Evolutionary conservation across 1,284 basidiomycete genomes (phyloP), one percentile per base, ranked within the genome.

Genomic region (Cutaneotrichosporon daszewskae): DNA sequence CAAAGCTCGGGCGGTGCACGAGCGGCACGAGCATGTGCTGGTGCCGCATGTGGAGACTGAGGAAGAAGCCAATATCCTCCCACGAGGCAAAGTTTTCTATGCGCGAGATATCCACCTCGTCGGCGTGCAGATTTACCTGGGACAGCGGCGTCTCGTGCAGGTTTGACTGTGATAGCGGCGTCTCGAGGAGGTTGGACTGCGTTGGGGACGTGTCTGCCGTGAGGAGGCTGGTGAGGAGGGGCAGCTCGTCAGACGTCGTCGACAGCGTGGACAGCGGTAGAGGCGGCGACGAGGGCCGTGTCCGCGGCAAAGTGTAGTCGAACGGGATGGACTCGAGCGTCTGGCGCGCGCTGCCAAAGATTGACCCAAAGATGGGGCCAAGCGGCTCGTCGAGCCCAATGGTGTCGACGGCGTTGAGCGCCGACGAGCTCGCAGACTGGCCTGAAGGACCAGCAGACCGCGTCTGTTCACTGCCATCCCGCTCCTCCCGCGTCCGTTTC

Each of bases 1-100:
- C 49, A 32, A 62, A 60, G 5, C 54, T 58, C 27, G 59, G 59
- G 28, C 49, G 47, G 37, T 62, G 59, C 4, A 61, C 49, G 4
- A 61, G 51, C 16, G 59, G 59, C 7, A 57, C 49, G 10, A 58
- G 41, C 19, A 51, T 48, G 33, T 60, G 58, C 36, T 60, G 57
- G 40, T 58, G 53, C 26, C 47, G 42, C 48, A 60, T 53, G 41
- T 47, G 49, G 2, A 60, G 49, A n/a, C 45, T 49, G 35, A 60
- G 34, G 44, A 58, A 60, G 49, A 54, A 56, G 19, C 52, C 49
- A 19, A 60, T 43, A 39, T 58, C 54, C 18, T 47, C 45, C 54
- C 54, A 60, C 4, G 42, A 40, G 4, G 50, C 52, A 14, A 60
- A 47, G 7, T 29, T 24, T 33, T 60, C 56, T 23, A 59, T 53